phyloP scores from a whole-genome alignment of 2,329 filamentous ascomycete species.

The Kalmusia sp. region DNA sequence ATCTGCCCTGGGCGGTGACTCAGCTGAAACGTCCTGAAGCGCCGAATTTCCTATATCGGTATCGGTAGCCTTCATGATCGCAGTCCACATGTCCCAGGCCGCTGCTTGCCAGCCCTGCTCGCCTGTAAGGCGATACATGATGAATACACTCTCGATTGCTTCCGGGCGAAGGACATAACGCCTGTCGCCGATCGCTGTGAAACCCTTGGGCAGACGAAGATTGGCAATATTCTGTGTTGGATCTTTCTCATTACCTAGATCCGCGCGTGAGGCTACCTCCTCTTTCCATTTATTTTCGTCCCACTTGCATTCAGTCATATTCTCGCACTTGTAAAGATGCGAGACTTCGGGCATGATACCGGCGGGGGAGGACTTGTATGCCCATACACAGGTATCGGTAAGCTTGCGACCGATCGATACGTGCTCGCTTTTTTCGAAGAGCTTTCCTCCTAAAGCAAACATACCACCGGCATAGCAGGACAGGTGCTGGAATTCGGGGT shows the following conservation, averaged over 20 bases:
- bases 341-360: conserved; percentile 70
- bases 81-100: conserved; percentile 60
- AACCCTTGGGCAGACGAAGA: conserved; percentile 52
- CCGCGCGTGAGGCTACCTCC: conserved; percentile 37
- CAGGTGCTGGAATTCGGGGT: conserved; percentile 64
- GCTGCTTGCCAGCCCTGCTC: conserved; percentile 54
- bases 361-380: conserved; percentile 62
- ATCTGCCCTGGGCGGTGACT: conserved; percentile 47
- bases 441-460: conserved; percentile 65
- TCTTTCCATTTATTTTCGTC: conserved; percentile 60
- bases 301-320: conserved; percentile 57
- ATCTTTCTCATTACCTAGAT: conserved; percentile 34
- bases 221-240: conserved; percentile 46
- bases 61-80: conserved; percentile 51
- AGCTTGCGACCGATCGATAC: conserved; percentile 64
- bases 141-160: conserved; percentile 68
- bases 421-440: conserved; percentile 63
- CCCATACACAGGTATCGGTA: conserved; percentile 69
- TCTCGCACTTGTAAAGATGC: conserved; percentile 58
- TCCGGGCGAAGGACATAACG: conserved; percentile 61
- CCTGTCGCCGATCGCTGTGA: conserved; percentile 52
- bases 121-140: conserved; percentile 66
- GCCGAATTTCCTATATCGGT: conserved; percentile 57
- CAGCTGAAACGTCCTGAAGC: conserved; percentile 50
- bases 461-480: conserved; percentile 68